A percentile compares a stretch with the other conserved stretches of the same genome.
Conservation (phyloP, 352 stramenopile species). For the Phytophthora foliorum region DNA sequence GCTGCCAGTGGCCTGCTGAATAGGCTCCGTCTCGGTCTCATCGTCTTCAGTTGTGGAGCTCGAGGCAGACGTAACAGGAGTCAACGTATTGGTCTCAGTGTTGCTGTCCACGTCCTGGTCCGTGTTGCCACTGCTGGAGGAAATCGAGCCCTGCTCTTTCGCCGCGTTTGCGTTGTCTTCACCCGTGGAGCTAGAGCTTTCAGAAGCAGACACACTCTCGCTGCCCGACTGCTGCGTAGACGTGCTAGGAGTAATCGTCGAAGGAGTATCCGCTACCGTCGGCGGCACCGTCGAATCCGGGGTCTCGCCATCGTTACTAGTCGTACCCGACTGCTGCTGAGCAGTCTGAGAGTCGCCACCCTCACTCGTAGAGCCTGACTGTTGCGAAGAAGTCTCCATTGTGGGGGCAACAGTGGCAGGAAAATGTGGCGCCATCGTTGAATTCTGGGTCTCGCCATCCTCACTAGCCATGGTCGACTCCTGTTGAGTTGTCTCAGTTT, state of each 20-base stretch:
- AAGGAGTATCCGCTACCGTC: background rate
- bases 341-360: background rate
- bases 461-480: conserved; percentile 4
- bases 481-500: conserved; percentile 11
- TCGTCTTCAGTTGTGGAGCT: conserved; percentile 3
- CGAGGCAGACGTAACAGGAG: background rate
- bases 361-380: background rate
- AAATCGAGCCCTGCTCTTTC: background rate
- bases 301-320: background rate
- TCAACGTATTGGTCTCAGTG: background rate
- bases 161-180: conserved; percentile 1
- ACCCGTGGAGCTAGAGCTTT: conserved; percentile 3
- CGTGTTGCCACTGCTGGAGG: conserved; percentile 2
- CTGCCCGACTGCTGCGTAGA: conserved; percentile 8
- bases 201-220: conserved; percentile 5
- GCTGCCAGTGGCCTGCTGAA: conserved; percentile 14
- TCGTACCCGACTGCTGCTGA: background rate
- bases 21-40: background rate
- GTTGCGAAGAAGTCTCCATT: background rate
- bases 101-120: conserved; percentile 7
- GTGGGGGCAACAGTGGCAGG: conserved; percentile 19
- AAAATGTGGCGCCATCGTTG: conserved; percentile 13
- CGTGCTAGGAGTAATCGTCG: background rate
- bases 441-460: conserved; percentile 9
- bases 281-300: background rate